A percentile compares a stretch with the other conserved stretches of the same genome.
Conservation (phyloP, 2,329 filamentous ascomycete genomes). For the Cladorrhinum sp. region DNA sequence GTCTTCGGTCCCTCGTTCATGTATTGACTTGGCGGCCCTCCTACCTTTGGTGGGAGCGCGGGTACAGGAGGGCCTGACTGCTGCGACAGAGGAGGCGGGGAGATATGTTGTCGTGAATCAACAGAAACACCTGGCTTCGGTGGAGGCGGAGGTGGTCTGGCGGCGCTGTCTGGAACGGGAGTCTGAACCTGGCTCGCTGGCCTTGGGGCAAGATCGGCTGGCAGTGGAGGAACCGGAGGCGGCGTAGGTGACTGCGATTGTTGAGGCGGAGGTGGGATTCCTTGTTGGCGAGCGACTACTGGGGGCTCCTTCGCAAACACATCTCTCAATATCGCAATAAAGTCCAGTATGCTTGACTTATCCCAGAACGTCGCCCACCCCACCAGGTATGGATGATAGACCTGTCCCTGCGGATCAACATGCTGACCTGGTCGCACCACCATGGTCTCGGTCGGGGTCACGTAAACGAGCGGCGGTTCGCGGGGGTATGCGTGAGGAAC, state of each 20-base stretch:
- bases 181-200: constrained; percentile 37
- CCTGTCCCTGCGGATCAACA: constrained; percentile 85
- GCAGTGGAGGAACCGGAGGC: constrained; percentile 70
- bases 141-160: constrained; percentile 49
- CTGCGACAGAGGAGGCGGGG: constrained; percentile 23
- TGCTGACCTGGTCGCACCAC: constrained; percentile 88
- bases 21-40: constrained; percentile 29
- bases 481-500: constrained; percentile 85
- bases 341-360: constrained; percentile 81
- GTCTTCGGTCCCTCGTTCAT: constrained; percentile 6
- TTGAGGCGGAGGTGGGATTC: constrained; percentile 35
- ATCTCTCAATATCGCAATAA: constrained; percentile 76
- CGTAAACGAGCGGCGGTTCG: constrained; percentile 82
- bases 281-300: constrained; percentile 69
- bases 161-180: constrained; percentile 31
- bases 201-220: constrained; percentile 56
- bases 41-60: constrained; percentile 34
- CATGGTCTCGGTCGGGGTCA: constrained; percentile 86
- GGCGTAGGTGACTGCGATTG: constrained; percentile 44
- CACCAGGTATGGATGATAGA: constrained; percentile 94
- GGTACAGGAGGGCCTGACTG: constrained; percentile 31
- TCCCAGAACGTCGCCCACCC: constrained; percentile 89
- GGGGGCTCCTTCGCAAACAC: constrained; percentile 95
- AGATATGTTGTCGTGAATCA: constrained; percentile 31
- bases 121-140: constrained; percentile 46